A percentile compares a stretch with the other conserved stretches of the same genome.
phyloP scores from a whole-genome alignment of 495 filamentous ascomycete genomes.

The Aspergillus funiculosus region DNA sequence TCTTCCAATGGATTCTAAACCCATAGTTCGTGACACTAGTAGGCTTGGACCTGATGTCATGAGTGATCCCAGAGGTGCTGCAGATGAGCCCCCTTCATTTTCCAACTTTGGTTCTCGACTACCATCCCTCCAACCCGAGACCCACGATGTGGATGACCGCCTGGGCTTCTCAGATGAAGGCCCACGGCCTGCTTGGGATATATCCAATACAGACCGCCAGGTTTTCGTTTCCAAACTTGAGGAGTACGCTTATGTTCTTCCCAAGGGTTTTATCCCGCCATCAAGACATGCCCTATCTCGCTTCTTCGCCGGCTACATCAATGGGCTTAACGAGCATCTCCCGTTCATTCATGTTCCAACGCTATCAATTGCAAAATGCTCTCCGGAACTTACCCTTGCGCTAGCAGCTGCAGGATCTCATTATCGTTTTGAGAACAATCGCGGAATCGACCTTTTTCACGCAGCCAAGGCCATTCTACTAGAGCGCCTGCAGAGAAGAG shows the following conservation, averaged over 20 bases:
- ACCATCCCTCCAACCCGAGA: constrained; percentile 61
- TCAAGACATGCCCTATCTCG: constrained; percentile 43
- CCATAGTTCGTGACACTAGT: constrained; percentile 28
- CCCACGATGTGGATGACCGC: constrained; percentile 51
- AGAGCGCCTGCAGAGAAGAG: constrained; percentile 42
- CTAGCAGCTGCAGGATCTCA: constrained; percentile 46
- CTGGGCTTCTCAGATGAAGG: constrained; percentile 42
- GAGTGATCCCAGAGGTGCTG: constrained; percentile 32
- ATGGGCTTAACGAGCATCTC: constrained; percentile 45
- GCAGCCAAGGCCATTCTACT: constrained; percentile 48
- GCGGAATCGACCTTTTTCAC: constrained; percentile 65
- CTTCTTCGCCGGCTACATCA: constrained; percentile 47
- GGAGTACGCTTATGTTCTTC: constrained; percentile 62
- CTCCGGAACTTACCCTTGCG: constrained; percentile 43
- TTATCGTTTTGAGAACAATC: constrained; percentile 59
- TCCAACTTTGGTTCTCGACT: constrained; percentile 65
- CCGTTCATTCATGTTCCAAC: constrained; percentile 48
- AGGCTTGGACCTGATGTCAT: constrained; percentile 36
- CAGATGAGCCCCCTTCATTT: constrained; percentile 45
- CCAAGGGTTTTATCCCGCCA: constrained; percentile 57
- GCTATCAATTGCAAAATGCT: constrained; percentile 40
- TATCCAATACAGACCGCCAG: constrained; percentile 57
- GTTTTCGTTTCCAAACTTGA: constrained; percentile 57
- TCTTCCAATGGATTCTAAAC: constrained; percentile 38
- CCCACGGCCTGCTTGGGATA: constrained; percentile 55